A percentile compares a stretch with the other conserved stretches of the same genome.
These are phyloP conservation scores for Aspergillus ochraceus DNA, from an alignment of 2,329 filamentous ascomycete genomes.

Conservation along the genomic window DNA sequence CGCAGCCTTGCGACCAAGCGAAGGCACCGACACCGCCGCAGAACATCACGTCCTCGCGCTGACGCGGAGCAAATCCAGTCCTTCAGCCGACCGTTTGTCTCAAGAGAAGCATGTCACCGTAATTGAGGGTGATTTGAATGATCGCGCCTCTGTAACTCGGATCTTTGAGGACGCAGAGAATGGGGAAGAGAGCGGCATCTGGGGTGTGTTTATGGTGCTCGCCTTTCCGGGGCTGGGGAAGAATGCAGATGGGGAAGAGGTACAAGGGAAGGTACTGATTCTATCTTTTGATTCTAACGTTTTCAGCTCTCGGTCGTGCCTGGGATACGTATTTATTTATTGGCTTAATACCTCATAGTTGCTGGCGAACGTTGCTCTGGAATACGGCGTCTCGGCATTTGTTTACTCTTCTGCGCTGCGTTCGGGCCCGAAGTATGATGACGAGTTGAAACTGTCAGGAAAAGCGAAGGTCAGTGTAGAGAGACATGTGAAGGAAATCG, in stretches of 20 bases:
- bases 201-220: background rate
- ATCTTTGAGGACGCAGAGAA: background rate
- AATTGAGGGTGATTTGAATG: background rate
- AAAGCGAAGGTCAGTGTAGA: background rate
- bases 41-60: background rate
- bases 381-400: background rate
- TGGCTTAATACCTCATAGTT: background rate
- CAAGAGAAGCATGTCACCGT: background rate
- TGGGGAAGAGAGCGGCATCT: background rate
- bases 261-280: background rate
- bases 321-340: too few relatives aligned
- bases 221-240: background rate
- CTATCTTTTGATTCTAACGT: too few relatives aligned
- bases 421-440: background rate
- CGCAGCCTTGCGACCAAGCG: background rate
- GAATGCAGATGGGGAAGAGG: background rate
- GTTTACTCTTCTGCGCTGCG: background rate
- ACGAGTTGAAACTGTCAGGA: background rate
- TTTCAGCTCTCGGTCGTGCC: too few relatives aligned
- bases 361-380: background rate
- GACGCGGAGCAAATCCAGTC: background rate
- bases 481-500: background rate
- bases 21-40: background rate
- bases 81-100: background rate
- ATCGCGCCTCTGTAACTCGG: background rate